Evolutionary conservation across 441 rosid genomes (phyloP).

Genomic region (Brassica balearica): DNA sequence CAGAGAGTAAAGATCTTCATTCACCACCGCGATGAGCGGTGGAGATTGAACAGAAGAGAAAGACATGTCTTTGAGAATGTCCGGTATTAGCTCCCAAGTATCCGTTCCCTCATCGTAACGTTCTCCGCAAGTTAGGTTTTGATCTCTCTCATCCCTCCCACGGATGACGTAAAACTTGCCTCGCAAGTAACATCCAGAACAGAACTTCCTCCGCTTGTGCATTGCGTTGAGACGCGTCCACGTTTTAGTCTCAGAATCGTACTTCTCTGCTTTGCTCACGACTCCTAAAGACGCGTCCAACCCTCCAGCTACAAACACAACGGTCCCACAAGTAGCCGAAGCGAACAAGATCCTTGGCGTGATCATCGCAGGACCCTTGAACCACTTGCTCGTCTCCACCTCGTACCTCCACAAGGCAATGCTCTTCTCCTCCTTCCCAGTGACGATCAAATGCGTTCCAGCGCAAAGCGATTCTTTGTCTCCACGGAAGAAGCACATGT

Average conservation of each 20-base stretch:
- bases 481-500: constrained; percentile 60
- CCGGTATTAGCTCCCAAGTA: constrained; percentile 68
- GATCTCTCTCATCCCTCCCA: constrained; percentile 60
- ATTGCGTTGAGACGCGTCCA: constrained; percentile 70
- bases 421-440: constrained; percentile 68
- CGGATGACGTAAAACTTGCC: constrained; percentile 79
- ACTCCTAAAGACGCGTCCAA: constrained; percentile 41
- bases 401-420: constrained; percentile 81
- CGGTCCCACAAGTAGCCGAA: constrained; percentile 70
- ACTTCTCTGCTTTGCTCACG: constrained; percentile 72
- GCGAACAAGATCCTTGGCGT: constrained; percentile 80
- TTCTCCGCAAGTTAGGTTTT: constrained; percentile 72
- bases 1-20: constrained; percentile 71
- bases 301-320: constrained; percentile 85
- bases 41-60: constrained; percentile 71
- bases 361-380: constrained; percentile 75
- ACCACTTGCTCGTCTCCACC: constrained; percentile 72
- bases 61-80: constrained; percentile 63
- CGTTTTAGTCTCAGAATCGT: constrained; percentile 65
- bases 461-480: constrained; percentile 89
- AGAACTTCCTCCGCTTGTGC: constrained; percentile 59
- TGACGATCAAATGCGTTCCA: constrained; percentile 79
- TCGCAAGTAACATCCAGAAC: constrained; percentile 83
- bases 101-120: constrained; percentile 58
- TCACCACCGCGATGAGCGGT: constrained; percentile 80